Conservation (phyloP, 257 asterid genomes). For the Nicotiana tomentosiformis region DNA sequence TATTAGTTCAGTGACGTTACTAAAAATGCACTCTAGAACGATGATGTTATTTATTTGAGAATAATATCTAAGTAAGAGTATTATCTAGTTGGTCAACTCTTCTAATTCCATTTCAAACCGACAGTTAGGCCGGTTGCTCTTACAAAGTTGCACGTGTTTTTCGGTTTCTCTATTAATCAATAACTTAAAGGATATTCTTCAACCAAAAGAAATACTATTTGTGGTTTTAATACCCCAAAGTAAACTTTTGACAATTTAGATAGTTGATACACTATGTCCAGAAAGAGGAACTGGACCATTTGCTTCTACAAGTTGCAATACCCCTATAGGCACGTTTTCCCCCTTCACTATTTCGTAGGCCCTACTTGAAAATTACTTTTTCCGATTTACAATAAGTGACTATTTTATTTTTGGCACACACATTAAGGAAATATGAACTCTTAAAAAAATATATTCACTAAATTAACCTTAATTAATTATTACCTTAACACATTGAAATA, state of each 20-base stretch:
- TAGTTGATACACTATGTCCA: not conserved
- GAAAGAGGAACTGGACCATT: not conserved
- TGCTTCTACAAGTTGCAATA: not conserved
- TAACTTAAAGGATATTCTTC: not conserved
- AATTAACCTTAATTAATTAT: no score
- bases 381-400: no score
- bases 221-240: not conserved
- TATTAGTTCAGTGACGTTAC: no score
- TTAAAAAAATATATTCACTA: no score
- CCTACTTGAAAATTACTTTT: no score
- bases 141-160: not conserved
- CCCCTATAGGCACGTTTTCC: no score
- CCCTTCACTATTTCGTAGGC: no score
- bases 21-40: no score
- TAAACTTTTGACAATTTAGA: not conserved
- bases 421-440: no score
- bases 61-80: not conserved
- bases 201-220: not conserved
- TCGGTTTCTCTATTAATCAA: not conserved
- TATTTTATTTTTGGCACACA: no score
- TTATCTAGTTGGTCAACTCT: not conserved
- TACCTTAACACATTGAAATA: no score
- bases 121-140: not conserved
- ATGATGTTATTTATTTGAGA: not conserved
- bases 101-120: not conserved